Conservation (phyloP, 106 monocot genomes). For the Narthecium ossifragum region DNA sequence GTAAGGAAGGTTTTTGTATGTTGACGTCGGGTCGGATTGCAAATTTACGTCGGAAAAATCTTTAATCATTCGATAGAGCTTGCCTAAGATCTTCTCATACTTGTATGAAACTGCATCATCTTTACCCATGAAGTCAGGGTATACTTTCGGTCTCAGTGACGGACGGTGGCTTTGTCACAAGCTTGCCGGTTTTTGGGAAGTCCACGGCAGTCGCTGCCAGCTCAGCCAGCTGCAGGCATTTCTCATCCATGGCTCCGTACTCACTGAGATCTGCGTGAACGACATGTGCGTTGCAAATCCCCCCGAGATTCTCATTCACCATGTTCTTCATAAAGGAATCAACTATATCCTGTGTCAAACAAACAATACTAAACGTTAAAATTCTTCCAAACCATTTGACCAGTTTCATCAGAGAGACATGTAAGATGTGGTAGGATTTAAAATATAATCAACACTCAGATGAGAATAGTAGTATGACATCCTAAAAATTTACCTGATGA, state of each 20-base stretch:
- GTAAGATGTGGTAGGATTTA: too few relatives aligned
- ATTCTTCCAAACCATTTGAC: too few relatives aligned
- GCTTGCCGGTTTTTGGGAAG: conserved; percentile 79
- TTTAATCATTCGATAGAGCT: conserved; percentile 55
- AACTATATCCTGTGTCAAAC: conserved; percentile 68
- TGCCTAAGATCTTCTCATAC: conserved; percentile 75
- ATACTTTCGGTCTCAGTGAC: conserved; percentile 64
- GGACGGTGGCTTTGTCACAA: conserved; percentile 38
- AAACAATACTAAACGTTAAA: too few relatives aligned
- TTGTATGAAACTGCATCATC: conserved; percentile 46
- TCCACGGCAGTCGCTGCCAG: conserved; percentile 83
- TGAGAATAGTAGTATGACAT: too few relatives aligned
- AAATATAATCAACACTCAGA: too few relatives aligned
- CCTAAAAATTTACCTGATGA: too few relatives aligned
- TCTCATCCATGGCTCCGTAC: conserved; percentile 68
- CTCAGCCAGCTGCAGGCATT: conserved; percentile 66
- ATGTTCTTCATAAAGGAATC: conserved; percentile 74
- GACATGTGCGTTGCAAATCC: conserved; percentile 88
- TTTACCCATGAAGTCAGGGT: conserved; percentile 93
- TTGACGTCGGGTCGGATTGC: conserved; percentile 8
- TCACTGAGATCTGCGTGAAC: conserved; percentile 76
- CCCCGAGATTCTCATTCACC: conserved; percentile 71
- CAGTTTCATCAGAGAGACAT: too few relatives aligned
- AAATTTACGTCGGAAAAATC: conserved; percentile 34
- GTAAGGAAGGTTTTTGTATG: conserved; percentile 43